Evolutionary conservation across 2,329 filamentous ascomycete genomes (phyloP), one percentile per base, ranked within the genome.

Genomic region (Pseudocercospora eumusae): DNA sequence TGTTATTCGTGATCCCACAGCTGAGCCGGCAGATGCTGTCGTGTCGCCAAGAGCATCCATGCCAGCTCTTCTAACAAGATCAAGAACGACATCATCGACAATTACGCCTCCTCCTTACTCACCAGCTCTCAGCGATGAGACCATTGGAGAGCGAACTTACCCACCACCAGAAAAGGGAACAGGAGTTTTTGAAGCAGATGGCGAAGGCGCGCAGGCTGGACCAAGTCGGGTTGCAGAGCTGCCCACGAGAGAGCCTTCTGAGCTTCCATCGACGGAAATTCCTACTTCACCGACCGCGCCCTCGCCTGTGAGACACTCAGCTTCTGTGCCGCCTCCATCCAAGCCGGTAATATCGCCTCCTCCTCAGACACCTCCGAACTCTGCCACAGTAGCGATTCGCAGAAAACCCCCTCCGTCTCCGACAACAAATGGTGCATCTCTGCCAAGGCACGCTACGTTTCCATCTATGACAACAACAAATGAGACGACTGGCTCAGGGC

Each of bases 41-140:
- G 23, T 53, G 8, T 45, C 53, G 13, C 45, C 36, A 27, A 40
- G 55, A 33, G 36, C 31, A 2, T 58, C 52, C 3, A 52, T 52
- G 23, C 49, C 61, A 13, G 47, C 57, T 9, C 27, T 63, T 4
- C 25, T 52, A 6, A 23, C 49, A 21, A 42, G 45, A 11, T 25
- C 60, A 6, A 57, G 57, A 8, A 55, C 57, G 11, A 54, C 57
- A 10, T 62, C 59, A 18, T 54, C 33, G 20, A 25, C 63, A 18
- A 10, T 27, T 4, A 56, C 61, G 2, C 64, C 64, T 8, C 64
- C 64, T 15, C 64, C 64, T 6, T 66, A 66, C 21, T 61, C 59
- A 8, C 50, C 60, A 13, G 25, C 33, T 33, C 59, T 28, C 15
- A 57, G 42, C 15, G 56, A 44, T 7, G 27, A 50, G 10, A 50